A percentile compares a stretch with the other conserved stretches of the same genome.
Conservation (phyloP, 768 basidiomycete species). For the Boletus huronensis region DNA sequence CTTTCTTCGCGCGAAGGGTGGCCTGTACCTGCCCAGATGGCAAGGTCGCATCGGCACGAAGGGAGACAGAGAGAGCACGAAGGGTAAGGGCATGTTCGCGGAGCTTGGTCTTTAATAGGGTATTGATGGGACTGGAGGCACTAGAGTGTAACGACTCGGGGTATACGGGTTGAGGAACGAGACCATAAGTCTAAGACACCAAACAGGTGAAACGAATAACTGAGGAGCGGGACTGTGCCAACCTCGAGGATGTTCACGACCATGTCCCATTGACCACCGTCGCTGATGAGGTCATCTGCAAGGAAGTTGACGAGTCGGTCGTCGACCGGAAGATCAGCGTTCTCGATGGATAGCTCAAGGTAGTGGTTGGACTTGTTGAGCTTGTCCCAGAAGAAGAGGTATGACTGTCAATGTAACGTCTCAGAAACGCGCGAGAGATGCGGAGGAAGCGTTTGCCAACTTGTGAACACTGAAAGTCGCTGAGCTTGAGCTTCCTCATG, state of each 20-base stretch:
- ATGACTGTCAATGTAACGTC: constrained; percentile 46
- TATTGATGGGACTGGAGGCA: constrained; percentile 66
- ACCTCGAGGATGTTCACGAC: constrained; percentile 63
- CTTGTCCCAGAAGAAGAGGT: constrained; percentile 96
- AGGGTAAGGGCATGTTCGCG: constrained; percentile 87
- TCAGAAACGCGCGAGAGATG: constrained; percentile 2
- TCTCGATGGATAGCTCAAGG: constrained; percentile 82
- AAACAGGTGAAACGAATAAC: constrained; percentile 28
- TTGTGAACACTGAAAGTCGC: constrained; percentile 91
- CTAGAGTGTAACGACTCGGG: constrained; percentile 86
- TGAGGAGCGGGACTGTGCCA: constrained; percentile 2
- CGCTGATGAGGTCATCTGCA: constrained; percentile 72
- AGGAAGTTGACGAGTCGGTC: constrained; percentile 80
- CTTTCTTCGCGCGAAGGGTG: constrained; percentile 77
- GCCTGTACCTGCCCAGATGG: constrained; percentile 45
- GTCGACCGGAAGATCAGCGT: constrained; percentile 75
- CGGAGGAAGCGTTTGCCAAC: constrained; percentile 32
- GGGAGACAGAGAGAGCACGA: constrained; percentile 54
- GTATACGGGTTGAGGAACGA: constrained; percentile 78
- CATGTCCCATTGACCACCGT: constrained; percentile 98
- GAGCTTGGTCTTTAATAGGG: constrained; percentile 83
- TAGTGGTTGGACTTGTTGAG: constrained; percentile 89
- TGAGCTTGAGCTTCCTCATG: constrained; percentile 81
- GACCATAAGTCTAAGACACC: constrained; percentile 62
- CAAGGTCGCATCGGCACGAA: constrained; percentile 44